Base-by-base conservation (phyloP, 2,329 filamentous ascomycete genomes). In the Cadophora luteo-olivacea region DNA sequence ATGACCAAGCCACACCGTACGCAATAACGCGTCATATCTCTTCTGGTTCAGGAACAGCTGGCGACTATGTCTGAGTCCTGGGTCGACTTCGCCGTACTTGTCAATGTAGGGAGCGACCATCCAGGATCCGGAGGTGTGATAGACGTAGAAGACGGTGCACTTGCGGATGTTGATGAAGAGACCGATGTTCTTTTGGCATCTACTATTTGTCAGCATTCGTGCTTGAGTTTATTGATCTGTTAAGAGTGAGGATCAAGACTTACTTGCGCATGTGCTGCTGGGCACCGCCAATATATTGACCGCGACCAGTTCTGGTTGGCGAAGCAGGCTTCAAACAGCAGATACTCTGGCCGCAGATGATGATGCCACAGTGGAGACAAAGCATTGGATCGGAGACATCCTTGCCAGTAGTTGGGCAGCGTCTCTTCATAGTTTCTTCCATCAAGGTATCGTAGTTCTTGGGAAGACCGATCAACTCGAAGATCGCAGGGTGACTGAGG, bases 161-260 rank as follows among this genome's bases (percentile, higher is more conserved):
- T 98, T 98, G 73, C 96, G 92, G 74, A 99, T 95, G 79, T 97
- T 97, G 79, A 99, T 91, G 82, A 97, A 98, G 41, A 97, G 84
- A n/a, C 96, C 96, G 60, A 97, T 89, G 74, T 93, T 94, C 70
- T 90, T 88, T 77, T 96, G 94, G 79, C 95, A 98, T 75, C 93
- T 97, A 33, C 64, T 29, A 4, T 25, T n/a, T 55, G 9, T 52
- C 58, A 25, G 66, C 79, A 1, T 49, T 22, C 12, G 19, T 5
- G 74, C 79, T 76, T 68, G 66, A 51, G 19, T 25, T 19, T 19
- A 11, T 38, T 19, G 25, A 36, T n/a, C 6, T 58, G 36, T 5
- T 57, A 11, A 24, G 36, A 6, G 14, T 14, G 11, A 32, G n/a
- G 14, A 29, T 29, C 51, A 36, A 58, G 12, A 86, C 90, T 81